Evolutionary conservation across 371 early-diverging fungal genomes (phyloP), one percentile per base, ranked within the genome.

Genomic region (Apophysomyces ossiformis): DNA sequence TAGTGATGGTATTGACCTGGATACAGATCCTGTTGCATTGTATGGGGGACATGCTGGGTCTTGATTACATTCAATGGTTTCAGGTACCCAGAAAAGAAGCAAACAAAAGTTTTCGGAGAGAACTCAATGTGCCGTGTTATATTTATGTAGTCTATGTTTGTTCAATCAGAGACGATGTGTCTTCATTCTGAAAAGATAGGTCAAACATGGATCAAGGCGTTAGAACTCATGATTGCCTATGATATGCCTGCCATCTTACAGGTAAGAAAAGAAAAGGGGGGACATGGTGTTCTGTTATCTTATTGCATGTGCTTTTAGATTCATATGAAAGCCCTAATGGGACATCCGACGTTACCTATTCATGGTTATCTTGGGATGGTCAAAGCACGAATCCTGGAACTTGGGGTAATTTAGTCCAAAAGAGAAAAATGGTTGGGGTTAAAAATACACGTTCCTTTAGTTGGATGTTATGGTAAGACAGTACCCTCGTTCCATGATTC

Each of bases 211-310:
- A 43, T 74, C 35, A 63, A 66, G 2, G 35, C 36, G 1, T 39
- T 74, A 6, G 56, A 69, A 36, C 60, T 60, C 9, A 38, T 65
- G 57, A 37, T 60, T 0, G 63, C 69, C 1, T 74, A 64, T 26
- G 75, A 74, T 37, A 12, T 67, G 56, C 67, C 75, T 1, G 72
- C 69, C 21, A 21, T 74, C 4, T 61, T 74, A 13, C 75, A 74
- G 59, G 66, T 72, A 41, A 15, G 1, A 9, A n/a, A n/a, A 58
- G 12, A 43, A 65, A 37, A 5, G 32, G 9, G 12, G n/a, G 26
- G 15, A 21, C 12, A n/a, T 26, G 32, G 32, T 26, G 2, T 26
- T 26, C 32, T 26, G 32, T 26, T 26, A 26, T 26, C 32, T 26
- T 26, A 26, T 26, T 26, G 2, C 32, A 26, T 26, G 3, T 26